These are phyloP conservation scores for Oryza australiensis DNA, from an alignment of 176 grass and related monocot genomes.

Conservation along the genomic window DNA sequence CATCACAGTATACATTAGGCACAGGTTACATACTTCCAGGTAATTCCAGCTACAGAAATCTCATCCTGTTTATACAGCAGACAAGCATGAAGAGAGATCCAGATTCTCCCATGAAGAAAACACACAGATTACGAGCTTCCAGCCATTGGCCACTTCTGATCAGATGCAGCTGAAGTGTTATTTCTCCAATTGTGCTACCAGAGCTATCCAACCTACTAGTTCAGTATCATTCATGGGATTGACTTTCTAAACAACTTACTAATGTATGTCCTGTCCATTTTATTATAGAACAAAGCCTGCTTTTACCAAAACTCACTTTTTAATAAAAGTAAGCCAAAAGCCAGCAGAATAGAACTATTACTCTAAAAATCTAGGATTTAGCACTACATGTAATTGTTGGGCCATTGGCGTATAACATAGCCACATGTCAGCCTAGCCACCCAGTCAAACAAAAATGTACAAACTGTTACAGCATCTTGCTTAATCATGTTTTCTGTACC, in stretches of 20 bases:
- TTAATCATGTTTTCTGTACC: background rate
- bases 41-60: background rate
- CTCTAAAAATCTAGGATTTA: background rate
- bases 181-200: background rate
- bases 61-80: slow-evolving; percentile 17
- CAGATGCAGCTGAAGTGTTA: background rate
- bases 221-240: background rate
- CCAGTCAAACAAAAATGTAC: background rate
- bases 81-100: background rate
- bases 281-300: background rate
- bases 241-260: slow-evolving; percentile 4
- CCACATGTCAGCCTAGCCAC: background rate
- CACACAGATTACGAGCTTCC: background rate
- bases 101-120: background rate
- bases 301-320: slow-evolving; percentile 1
- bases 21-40: background rate
- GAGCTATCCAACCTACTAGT: slow-evolving; percentile 7
- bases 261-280: background rate
- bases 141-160: background rate
- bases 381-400: background rate
- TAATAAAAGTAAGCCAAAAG: background rate
- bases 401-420: background rate
- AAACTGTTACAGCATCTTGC: background rate
- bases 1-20: background rate
- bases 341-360: background rate